Percentiles rank a stretch among this genome's conserved stretches.
Evolutionary conservation across 345 rosid species (phyloP).

Genomic region (Salix exigua): DNA sequence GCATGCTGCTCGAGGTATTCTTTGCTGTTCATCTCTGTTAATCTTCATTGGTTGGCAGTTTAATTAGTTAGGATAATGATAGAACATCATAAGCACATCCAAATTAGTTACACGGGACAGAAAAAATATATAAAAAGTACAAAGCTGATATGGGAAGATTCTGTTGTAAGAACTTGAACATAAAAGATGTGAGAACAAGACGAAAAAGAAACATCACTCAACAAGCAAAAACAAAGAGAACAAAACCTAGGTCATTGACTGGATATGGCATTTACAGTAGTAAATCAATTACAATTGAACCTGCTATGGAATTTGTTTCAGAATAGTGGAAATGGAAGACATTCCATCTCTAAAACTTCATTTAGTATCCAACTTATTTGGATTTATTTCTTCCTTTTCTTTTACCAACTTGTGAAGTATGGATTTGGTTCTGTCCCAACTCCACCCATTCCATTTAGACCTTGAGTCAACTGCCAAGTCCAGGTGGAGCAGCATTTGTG

Average conservation of each 20-base stretch:
- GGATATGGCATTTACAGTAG: background rate
- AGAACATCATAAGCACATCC: background rate
- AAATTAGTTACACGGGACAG: background rate
- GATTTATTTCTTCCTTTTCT: background rate
- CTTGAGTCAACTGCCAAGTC: background rate
- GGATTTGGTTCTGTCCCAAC: background rate
- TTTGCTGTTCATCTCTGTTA: slow-evolving; percentile 96
- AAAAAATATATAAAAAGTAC: background rate
- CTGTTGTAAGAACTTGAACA: background rate
- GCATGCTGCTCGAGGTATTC: slow-evolving; percentile 82
- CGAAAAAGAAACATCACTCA: background rate
- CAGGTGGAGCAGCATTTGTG: too few relatives aligned
- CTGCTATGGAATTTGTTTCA: background rate
- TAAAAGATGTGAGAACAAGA: background rate
- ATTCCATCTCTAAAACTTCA: background rate
- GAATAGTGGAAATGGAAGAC: background rate
- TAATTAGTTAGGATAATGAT: background rate
- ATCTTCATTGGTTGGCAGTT: slow-evolving; percentile 36
- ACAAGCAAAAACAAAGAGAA: background rate
- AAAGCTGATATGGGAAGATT: background rate
- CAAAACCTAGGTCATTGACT: background rate
- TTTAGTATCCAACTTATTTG: too few relatives aligned
- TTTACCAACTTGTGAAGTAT: background rate
- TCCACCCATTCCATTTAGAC: background rate
- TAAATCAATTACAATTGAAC: background rate